Conservation (phyloP, 2,329 filamentous ascomycete genomes). For the Aspergillus sp. region DNA sequence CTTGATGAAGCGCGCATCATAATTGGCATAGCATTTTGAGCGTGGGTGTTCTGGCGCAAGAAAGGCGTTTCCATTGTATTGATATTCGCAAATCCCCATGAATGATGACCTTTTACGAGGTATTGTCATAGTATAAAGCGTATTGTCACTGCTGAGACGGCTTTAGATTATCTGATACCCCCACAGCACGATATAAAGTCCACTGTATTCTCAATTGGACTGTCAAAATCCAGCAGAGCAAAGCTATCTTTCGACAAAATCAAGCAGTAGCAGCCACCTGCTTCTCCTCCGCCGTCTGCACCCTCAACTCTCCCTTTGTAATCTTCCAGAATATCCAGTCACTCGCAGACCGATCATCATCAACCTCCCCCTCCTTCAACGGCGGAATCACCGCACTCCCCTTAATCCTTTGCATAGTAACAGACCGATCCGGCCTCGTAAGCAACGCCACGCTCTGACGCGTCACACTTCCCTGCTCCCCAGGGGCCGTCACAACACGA, state of each 20-base stretch:
- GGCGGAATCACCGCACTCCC: constrained; percentile 15
- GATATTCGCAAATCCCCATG: not conserved
- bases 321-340: constrained; percentile 17
- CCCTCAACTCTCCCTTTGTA: constrained; percentile 15
- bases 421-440: constrained; percentile 15
- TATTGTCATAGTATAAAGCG: not conserved
- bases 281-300: not conserved
- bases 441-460: constrained; percentile 25
- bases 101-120: not conserved
- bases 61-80: not conserved
- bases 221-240: not conserved
- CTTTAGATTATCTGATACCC: too few relatives aligned
- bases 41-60: not conserved
- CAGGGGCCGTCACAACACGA: constrained; percentile 27
- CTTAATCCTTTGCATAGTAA: constrained; percentile 16
- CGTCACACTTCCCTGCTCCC: constrained; percentile 18
- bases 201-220: rapidly evolving
- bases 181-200: too few relatives aligned
- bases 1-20: constrained; percentile 58
- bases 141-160: not conserved
- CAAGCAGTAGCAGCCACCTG: not conserved
- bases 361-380: constrained; percentile 12
- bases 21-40: not conserved
- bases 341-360: constrained; percentile 12
- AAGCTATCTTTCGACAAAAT: not conserved